Percentiles rank a stretch among this genome's conserved stretches.
These are phyloP conservation scores for Plasmopara viticola DNA, from an alignment of 352 stramenopile genomes.

Conservation along the genomic window DNA sequence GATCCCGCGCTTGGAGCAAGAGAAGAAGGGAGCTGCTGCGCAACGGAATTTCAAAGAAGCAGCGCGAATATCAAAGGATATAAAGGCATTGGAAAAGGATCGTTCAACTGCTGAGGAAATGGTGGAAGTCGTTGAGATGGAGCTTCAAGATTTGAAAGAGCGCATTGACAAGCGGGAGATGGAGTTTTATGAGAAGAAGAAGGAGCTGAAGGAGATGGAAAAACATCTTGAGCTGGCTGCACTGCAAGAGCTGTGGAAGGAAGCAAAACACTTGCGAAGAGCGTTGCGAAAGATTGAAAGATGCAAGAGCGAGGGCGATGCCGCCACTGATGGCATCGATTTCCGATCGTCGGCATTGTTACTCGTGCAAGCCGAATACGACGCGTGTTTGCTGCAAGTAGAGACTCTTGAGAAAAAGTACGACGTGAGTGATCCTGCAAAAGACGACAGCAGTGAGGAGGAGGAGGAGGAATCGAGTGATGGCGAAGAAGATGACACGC, in stretches of 20 bases:
- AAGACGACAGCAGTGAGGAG: constrained; percentile 50
- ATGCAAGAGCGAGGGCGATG: constrained; percentile 55
- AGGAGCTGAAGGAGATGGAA: constrained; percentile 66
- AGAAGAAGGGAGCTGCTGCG: constrained; percentile 71
- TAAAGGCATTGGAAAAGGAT: constrained; percentile 84
- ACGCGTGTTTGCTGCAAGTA: constrained; percentile 55
- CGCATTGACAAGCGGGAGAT: constrained; percentile 59
- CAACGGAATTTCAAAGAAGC: constrained; percentile 86
- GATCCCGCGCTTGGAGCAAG: constrained; percentile 69
- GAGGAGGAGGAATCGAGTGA: constrained; percentile 49
- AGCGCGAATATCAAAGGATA: constrained; percentile 78
- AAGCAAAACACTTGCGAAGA: constrained; percentile 50
- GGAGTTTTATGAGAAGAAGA: constrained; percentile 72
- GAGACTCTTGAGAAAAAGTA: constrained; percentile 71
- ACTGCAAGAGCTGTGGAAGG: constrained; percentile 73
- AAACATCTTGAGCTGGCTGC: constrained; percentile 64
- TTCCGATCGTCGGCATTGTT: constrained; percentile 62
- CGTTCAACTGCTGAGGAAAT: constrained; percentile 70
- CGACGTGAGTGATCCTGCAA: constrained; percentile 42
- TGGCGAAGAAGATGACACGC: constrained; percentile 32
- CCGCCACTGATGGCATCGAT: constrained; percentile 48
- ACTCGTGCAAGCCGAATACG: constrained; percentile 72
- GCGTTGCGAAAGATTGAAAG: constrained; percentile 63
- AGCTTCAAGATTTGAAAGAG: constrained; percentile 71
- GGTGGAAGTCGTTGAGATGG: constrained; percentile 79